A percentile compares a stretch with the other conserved stretches of the same genome.
Evolutionary conservation across 768 basidiomycete species (phyloP).

Genomic region (Paxillus involutus): DNA sequence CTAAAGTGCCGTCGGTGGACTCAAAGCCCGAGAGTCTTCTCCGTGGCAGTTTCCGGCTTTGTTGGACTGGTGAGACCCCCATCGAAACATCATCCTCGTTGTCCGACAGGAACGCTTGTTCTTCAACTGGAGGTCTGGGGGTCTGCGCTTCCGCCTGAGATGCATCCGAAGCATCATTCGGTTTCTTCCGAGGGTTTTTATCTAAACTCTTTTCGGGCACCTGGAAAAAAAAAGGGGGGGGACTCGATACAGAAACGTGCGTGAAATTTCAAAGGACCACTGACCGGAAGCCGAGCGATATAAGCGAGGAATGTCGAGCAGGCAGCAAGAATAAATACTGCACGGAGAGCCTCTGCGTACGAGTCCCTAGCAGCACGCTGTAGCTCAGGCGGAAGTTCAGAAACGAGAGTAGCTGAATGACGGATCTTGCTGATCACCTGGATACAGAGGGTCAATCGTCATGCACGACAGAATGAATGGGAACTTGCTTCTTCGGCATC

Average conservation of each 20-base stretch:
- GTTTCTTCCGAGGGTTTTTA: background rate
- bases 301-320: conserved; percentile 50
- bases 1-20: conserved; percentile 44
- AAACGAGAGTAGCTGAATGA: conserved; percentile 51
- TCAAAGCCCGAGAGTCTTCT: conserved; percentile 53
- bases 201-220: conserved; percentile 34
- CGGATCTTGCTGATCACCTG: conserved; percentile 54
- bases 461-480: background rate
- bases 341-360: conserved; percentile 49
- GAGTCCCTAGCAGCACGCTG: conserved; percentile 53
- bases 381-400: conserved; percentile 42
- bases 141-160: conserved; percentile 8
- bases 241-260: background rate
- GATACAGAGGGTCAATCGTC: background rate
- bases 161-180: background rate
- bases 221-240: too few species aligned
- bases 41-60: conserved; percentile 10
- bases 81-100: conserved; percentile 13
- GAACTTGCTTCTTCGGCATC: conserved; percentile 43
- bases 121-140: conserved; percentile 12
- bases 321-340: conserved; percentile 56
- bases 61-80: background rate
- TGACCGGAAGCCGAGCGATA: conserved; percentile 49
- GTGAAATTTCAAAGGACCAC: conserved; percentile 16
- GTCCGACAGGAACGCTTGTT: conserved; percentile 7